Percentiles rank a stretch among this genome's conserved stretches.
These are phyloP conservation scores for Schizonepeta tenuifolia DNA, from an alignment of 257 asterid genomes.

Conservation along the genomic window DNA sequence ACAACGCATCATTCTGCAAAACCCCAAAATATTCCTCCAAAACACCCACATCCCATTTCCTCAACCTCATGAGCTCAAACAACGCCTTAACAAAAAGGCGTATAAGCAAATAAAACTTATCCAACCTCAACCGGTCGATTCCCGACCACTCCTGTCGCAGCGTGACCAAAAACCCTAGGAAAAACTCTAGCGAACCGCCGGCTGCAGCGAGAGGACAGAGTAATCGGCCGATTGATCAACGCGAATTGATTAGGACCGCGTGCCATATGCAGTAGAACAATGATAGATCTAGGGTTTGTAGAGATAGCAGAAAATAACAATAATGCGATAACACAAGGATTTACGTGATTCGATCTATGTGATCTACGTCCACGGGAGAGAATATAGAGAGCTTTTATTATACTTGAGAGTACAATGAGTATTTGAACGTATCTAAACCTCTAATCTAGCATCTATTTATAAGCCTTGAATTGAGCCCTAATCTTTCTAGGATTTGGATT, in stretches of 20 bases:
- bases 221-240: constrained; percentile 58
- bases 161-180: constrained; percentile 64
- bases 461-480: too few relatives aligned
- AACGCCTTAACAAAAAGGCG: constrained; percentile 65
- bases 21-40: constrained; percentile 52
- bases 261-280: constrained; percentile 95
- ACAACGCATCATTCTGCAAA: constrained; percentile 61
- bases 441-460: too few relatives aligned
- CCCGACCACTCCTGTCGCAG: constrained; percentile 92
- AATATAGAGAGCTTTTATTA: too few relatives aligned
- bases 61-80: constrained; percentile 59
- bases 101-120: constrained; percentile 84
- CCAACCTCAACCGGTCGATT: constrained; percentile 84
- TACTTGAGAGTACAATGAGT: too few relatives aligned
- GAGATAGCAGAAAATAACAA: too few relatives aligned
- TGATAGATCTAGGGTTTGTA: too few relatives aligned
- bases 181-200: constrained; percentile 64
- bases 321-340: too few relatives aligned
- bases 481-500: too few relatives aligned
- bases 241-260: constrained; percentile 75
- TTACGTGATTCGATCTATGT: too few relatives aligned
- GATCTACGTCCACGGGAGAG: too few relatives aligned
- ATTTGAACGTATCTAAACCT: too few relatives aligned
- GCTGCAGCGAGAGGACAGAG: constrained; percentile 59
- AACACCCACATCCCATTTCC: constrained; percentile 67